Evolutionary conservation across 306 rosid species (phyloP).

Genomic region (Lupinus albus): DNA sequence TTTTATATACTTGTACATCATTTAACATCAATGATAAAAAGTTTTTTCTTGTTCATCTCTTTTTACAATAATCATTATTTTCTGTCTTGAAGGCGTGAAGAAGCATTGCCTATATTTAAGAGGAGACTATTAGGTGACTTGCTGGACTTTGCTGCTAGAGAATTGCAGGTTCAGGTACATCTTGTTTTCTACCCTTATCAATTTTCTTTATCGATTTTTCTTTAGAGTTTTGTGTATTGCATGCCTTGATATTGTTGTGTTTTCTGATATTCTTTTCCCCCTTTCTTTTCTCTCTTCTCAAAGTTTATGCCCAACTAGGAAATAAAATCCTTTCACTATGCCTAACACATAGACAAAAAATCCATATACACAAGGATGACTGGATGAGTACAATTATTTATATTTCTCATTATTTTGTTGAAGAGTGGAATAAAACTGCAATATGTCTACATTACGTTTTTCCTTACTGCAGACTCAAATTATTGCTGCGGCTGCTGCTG

Average conservation of each 20-base stretch:
- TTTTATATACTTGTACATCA: too few relatives aligned
- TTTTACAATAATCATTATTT: too few relatives aligned
- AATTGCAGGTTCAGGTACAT: conserved; percentile 93
- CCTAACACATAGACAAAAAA: conserved; percentile 18
- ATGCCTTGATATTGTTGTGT: conserved; percentile 22
- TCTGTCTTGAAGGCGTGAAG: conserved; percentile 78
- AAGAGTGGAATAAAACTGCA: conserved; percentile 36
- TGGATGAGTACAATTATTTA: conserved; percentile 27
- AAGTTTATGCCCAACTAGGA: conserved; percentile 7
- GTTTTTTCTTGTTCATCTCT: too few relatives aligned
- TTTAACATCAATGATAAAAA: too few relatives aligned
- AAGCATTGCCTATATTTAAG: conserved; percentile 85
- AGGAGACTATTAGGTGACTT: conserved; percentile 89
- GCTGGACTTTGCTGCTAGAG: conserved; percentile 95
- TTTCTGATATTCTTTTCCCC: conserved; percentile 8
- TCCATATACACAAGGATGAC: conserved; percentile 21
- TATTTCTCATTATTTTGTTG: conserved; percentile 28
- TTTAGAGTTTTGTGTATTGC: conserved; percentile 11
- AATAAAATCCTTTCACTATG: conserved; percentile 13
- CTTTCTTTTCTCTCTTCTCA: conserved; percentile 20
- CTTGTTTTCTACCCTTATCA: conserved; percentile 20
- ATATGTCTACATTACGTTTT: conserved; percentile 50
- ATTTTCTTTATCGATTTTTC: conserved; percentile 32
- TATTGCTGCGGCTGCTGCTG: conserved; percentile 98
- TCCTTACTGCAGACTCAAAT: conserved; percentile 90